phyloP scores from a whole-genome alignment of 2,329 filamentous ascomycete genomes.

The Dichotomopilus funicola region DNA sequence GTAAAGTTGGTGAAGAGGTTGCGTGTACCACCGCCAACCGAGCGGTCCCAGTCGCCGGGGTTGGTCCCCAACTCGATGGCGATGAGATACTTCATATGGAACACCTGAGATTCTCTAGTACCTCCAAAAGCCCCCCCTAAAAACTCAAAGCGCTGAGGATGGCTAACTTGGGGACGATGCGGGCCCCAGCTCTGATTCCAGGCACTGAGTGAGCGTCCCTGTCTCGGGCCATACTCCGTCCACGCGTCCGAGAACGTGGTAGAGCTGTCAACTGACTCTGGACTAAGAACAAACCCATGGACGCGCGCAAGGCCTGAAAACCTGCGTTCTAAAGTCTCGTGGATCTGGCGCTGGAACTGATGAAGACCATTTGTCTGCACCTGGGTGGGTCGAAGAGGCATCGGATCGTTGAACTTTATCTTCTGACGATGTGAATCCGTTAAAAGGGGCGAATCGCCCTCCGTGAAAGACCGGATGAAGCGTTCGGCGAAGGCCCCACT shows the following conservation, averaged over 20 bases:
- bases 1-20: constrained; percentile 6
- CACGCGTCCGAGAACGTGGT: constrained; percentile 7
- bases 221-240: constrained; percentile 8
- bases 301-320: constrained; percentile 8
- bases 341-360: constrained; percentile 16
- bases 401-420: constrained; percentile 15
- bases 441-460: constrained; percentile 12
- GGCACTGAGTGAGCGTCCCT: constrained; percentile 2
- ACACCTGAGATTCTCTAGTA: constrained; percentile 13
- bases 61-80: constrained; percentile 17
- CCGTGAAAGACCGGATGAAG: constrained; percentile 13
- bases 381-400: constrained; percentile 14
- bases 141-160: constrained; percentile 13
- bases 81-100: constrained; percentile 20
- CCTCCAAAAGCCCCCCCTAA: constrained; percentile 21
- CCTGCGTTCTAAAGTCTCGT: constrained; percentile 15
- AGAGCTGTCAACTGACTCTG: background rate
- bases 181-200: constrained; percentile 10
- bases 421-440: constrained; percentile 8
- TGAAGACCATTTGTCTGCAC: constrained; percentile 14
- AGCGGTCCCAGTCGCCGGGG: constrained; percentile 15
- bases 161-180: background rate
- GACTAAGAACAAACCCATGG: constrained; percentile 11
- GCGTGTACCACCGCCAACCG: constrained; percentile 8
- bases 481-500: constrained; percentile 19